Percentiles rank a stretch among this genome's conserved stretches.
Conservation (phyloP, 1,284 basidiomycete genomes). For the Peniophora sp. region DNA sequence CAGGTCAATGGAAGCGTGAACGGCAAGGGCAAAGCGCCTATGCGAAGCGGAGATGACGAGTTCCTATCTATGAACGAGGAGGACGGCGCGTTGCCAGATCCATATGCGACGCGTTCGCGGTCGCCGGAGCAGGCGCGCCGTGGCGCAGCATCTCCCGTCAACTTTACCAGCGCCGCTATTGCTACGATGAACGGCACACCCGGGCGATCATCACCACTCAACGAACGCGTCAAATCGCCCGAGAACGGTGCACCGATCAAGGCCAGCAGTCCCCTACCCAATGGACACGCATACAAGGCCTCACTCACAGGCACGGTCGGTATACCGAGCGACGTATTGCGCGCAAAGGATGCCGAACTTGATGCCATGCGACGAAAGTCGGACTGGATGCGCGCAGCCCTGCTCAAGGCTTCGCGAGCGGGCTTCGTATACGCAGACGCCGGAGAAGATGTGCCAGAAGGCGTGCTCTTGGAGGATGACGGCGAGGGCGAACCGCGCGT, state of each 20-base stretch:
- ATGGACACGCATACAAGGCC: conserved; percentile 33
- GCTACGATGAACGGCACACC: conserved; percentile 34
- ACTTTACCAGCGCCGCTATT: conserved; percentile 47
- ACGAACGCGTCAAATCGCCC: conserved; percentile 37
- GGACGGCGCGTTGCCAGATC: background rate
- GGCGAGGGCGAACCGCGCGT: conserved; percentile 29
- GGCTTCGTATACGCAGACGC: conserved; percentile 68
- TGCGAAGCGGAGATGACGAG: conserved; percentile 46
- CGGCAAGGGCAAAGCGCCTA: conserved; percentile 43
- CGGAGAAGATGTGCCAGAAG: conserved; percentile 24
- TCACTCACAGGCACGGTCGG: conserved; percentile 25
- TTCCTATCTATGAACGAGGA: conserved; percentile 29
- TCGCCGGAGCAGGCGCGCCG: conserved; percentile 41
- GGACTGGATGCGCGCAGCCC: conserved; percentile 80
- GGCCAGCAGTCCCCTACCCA: conserved; percentile 37
- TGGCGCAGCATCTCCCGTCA: conserved; percentile 53
- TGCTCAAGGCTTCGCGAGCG: conserved; percentile 70
- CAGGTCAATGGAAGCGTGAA: conserved; percentile 7
- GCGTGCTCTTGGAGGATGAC: conserved; percentile 24
- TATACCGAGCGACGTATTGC: conserved; percentile 64
- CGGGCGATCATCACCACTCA: conserved; percentile 43
- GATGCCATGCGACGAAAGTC: conserved; percentile 75
- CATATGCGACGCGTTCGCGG: conserved; percentile 38
- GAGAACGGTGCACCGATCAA: background rate
- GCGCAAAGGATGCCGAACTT: conserved; percentile 72